These are phyloP conservation scores for Bruguiera parviflora DNA, from an alignment of 345 rosid genomes.

Conservation along the genomic window DNA sequence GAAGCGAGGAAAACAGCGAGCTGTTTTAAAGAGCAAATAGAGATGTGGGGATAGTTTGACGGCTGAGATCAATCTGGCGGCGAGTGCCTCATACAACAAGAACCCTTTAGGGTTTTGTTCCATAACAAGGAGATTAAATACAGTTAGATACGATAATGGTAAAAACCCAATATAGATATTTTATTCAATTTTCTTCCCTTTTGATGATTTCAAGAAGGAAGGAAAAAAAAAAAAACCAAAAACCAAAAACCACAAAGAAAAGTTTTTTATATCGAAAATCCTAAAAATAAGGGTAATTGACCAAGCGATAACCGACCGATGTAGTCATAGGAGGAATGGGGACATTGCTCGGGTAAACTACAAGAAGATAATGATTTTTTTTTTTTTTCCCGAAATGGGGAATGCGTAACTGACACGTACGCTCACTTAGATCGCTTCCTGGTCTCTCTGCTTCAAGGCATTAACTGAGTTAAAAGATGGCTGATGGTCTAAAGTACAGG, in stretches of 20 bases:
- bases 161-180: not conserved
- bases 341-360: not conserved
- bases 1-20: not conserved
- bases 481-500: not conserved
- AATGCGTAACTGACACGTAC: slow-evolving; percentile 37
- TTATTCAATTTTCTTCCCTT: not conserved
- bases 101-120: slow-evolving; percentile 80
- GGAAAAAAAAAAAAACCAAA: not conserved
- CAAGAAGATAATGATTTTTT: slow-evolving; percentile 30
- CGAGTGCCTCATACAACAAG: slow-evolving; percentile 67
- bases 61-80: slow-evolving; percentile 70
- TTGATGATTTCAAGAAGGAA: not conserved
- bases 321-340: not conserved
- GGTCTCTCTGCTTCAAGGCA: not conserved
- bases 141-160: slow-evolving; percentile 10
- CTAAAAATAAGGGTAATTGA: slow-evolving; percentile 32
- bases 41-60: slow-evolving; percentile 19
- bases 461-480: not conserved
- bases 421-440: slow-evolving; percentile 6
- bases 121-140: slow-evolving; percentile 32
- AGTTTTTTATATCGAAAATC: not conserved
- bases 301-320: slow-evolving; percentile 37
- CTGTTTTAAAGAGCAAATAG: not conserved
- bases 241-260: not conserved
- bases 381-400: slow-evolving; percentile 26